phyloP scores from a whole-genome alignment of 768 basidiomycete genomes.

The Suillus alpinus region DNA sequence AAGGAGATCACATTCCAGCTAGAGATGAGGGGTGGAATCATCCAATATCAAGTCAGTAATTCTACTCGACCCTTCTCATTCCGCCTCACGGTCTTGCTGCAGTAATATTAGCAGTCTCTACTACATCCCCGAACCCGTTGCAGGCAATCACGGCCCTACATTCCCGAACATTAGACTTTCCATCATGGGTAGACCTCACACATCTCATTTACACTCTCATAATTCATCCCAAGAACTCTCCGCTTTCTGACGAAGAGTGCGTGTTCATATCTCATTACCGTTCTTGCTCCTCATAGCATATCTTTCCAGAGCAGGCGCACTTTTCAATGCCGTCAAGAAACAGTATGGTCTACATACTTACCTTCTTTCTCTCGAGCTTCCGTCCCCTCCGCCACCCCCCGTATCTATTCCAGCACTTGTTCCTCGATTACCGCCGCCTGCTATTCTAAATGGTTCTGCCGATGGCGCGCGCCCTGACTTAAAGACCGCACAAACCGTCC shows the following conservation, averaged over 20 bases:
- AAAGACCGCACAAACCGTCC: background rate
- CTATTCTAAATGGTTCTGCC: slow-evolving; percentile 24
- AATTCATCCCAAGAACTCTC: slow-evolving; percentile 67
- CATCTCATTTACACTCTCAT: slow-evolving; percentile 74
- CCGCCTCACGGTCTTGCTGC: slow-evolving; percentile 11
- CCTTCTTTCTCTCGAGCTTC: slow-evolving; percentile 61
- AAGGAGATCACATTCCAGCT: slow-evolving; percentile 74
- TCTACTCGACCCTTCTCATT: slow-evolving; percentile 10
- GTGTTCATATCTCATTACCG: slow-evolving; percentile 28
- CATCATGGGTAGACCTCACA: slow-evolving; percentile 77
- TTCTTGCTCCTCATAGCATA: slow-evolving; percentile 10
- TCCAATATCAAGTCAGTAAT: slow-evolving; percentile 68
- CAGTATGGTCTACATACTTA: slow-evolving; percentile 79
- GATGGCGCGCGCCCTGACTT: slow-evolving; percentile 23
- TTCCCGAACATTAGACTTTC: slow-evolving; percentile 62
- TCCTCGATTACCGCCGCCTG: slow-evolving; percentile 63
- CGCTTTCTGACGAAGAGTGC: slow-evolving; percentile 77
- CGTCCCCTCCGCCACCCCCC: slow-evolving; percentile 60
- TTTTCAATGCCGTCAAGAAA: slow-evolving; percentile 86
- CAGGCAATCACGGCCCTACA: slow-evolving; percentile 78
- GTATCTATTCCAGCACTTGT: slow-evolving; percentile 63
- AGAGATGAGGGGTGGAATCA: slow-evolving; percentile 84
- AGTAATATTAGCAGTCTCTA: slow-evolving; percentile 85
- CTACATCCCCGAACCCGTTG: slow-evolving; percentile 75
- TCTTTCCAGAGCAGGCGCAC: slow-evolving; percentile 58